These are phyloP conservation scores for Carpinus viminea DNA, from an alignment of 306 rosid species.

Conservation along the genomic window DNA sequence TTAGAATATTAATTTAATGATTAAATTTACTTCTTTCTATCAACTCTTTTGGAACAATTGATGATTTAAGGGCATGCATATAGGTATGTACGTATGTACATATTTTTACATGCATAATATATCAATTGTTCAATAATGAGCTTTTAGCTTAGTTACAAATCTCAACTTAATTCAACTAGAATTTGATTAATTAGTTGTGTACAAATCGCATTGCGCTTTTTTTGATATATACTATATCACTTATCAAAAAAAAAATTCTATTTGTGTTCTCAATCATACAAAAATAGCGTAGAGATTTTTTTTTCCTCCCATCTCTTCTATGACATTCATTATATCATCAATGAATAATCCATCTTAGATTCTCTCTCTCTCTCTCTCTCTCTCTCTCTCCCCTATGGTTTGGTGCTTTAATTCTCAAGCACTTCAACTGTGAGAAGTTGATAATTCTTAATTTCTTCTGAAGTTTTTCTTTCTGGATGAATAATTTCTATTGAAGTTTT, in stretches of 20 bases:
- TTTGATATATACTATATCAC: too few relatives aligned
- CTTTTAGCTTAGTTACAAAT: not conserved
- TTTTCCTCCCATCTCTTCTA: not conserved
- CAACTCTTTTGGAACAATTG: too few relatives aligned
- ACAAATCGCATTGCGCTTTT: too few relatives aligned
- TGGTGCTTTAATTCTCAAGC: slow-evolving; percentile 13
- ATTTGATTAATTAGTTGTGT: not conserved
- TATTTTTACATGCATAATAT: not conserved
- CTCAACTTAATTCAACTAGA: not conserved
- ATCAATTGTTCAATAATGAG: not conserved
- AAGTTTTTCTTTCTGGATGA: not conserved
- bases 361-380: too few relatives aligned
- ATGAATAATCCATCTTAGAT: slow-evolving; percentile 13
- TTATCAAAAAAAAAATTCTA: not conserved
- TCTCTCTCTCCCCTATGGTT: not conserved
- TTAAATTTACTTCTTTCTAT: too few relatives aligned
- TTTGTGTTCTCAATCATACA: not conserved
- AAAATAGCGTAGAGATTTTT: not conserved
- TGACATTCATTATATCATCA: not conserved
- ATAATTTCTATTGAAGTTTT: not conserved
- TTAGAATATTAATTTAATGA: too few relatives aligned
- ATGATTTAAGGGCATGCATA: too few relatives aligned
- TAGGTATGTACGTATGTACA: not conserved
- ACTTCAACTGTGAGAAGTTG: slow-evolving; percentile 20
- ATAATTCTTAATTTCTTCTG: slow-evolving; percentile 21